These are phyloP conservation scores for Ascochyta lentis DNA, from an alignment of 2,329 filamentous ascomycete genomes.

Conservation along the genomic window DNA sequence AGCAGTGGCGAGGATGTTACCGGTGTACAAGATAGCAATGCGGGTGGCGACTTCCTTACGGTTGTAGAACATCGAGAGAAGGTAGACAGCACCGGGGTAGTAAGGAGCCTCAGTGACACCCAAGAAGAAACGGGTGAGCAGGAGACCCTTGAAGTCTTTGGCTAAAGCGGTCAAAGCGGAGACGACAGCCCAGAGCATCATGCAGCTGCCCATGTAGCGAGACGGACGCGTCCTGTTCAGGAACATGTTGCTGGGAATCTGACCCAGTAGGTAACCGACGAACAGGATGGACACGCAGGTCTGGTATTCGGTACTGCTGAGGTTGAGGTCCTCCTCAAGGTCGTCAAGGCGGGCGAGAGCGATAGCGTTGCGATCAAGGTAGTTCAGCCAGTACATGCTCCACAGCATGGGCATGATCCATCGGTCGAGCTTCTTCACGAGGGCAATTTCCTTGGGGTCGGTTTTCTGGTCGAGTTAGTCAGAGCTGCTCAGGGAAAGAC, in stretches of 20 bases:
- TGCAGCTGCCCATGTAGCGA: conserved; percentile 51
- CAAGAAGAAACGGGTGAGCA: conserved; percentile 60
- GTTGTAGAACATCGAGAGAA: conserved; percentile 72
- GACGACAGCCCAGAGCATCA: conserved; percentile 53
- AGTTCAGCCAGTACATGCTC: conserved; percentile 79
- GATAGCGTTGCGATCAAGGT: conserved; percentile 73
- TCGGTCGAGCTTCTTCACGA: conserved; percentile 70
- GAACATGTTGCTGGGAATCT: conserved; percentile 56
- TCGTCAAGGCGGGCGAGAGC: conserved; percentile 68
- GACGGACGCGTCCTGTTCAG: conserved; percentile 51
- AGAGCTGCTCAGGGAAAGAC: not conserved
- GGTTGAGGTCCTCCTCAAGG: conserved; percentile 65
- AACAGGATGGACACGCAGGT: conserved; percentile 62
- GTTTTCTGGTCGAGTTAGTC: conserved; percentile 29
- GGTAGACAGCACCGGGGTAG: conserved; percentile 67
- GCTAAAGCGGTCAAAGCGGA: conserved; percentile 48
- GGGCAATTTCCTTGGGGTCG: conserved; percentile 42
- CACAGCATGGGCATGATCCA: conserved; percentile 73
- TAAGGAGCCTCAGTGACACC: conserved; percentile 62
- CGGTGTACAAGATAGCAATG: conserved; percentile 71
- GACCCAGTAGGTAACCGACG: conserved; percentile 51
- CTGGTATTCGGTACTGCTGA: conserved; percentile 66
- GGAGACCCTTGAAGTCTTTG: conserved; percentile 54
- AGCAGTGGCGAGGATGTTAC: conserved; percentile 72
- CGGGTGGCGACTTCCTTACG: conserved; percentile 71